phyloP scores from a whole-genome alignment of 2,329 filamentous ascomycete species.

The Aspergillus phoenicis region DNA sequence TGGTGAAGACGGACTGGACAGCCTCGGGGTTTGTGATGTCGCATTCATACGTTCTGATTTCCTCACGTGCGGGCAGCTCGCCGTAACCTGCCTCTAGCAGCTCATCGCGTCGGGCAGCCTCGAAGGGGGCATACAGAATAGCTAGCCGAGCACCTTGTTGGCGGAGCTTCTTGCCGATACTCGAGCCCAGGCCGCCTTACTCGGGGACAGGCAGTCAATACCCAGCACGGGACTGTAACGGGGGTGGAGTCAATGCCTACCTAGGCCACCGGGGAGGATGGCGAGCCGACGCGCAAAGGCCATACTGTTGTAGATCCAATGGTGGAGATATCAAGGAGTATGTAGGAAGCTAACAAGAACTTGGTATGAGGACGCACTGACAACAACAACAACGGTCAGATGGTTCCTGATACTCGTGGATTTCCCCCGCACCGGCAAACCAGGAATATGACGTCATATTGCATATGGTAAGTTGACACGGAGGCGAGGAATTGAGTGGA shows the following conservation, averaged over 20 bases:
- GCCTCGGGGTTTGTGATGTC: conserved; percentile 53
- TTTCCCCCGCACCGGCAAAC: too few relatives aligned
- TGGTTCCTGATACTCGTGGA: too few relatives aligned
- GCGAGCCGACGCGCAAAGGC: conserved; percentile 44
- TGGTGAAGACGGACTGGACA: conserved; percentile 47
- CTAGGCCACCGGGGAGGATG: conserved; percentile 48
- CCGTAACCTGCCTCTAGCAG: conserved; percentile 43
- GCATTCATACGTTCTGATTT: conserved; percentile 44
- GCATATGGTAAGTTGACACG: too few relatives aligned
- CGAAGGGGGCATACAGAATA: conserved; percentile 52
- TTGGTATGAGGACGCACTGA: too few relatives aligned
- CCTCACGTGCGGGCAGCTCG: conserved; percentile 14
- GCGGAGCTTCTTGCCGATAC: conserved; percentile 46
- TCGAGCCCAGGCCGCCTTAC: conserved; percentile 46
- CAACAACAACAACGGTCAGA: too few relatives aligned
- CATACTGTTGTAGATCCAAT: conserved; percentile 25
- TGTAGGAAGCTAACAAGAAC: neutral
- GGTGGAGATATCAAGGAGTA: neutral
- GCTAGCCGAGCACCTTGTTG: conserved; percentile 48
- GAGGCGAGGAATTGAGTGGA: too few relatives aligned
- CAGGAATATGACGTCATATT: too few relatives aligned
- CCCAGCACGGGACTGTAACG: neutral
- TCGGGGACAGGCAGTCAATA: neutral
- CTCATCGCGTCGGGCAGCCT: conserved; percentile 41
- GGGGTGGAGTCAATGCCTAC: conserved; percentile 27